A percentile compares a stretch with the other conserved stretches of the same genome.
These are phyloP conservation scores for Cubamyces sp. DNA, from an alignment of 768 basidiomycete species.

Conservation along the genomic window DNA sequence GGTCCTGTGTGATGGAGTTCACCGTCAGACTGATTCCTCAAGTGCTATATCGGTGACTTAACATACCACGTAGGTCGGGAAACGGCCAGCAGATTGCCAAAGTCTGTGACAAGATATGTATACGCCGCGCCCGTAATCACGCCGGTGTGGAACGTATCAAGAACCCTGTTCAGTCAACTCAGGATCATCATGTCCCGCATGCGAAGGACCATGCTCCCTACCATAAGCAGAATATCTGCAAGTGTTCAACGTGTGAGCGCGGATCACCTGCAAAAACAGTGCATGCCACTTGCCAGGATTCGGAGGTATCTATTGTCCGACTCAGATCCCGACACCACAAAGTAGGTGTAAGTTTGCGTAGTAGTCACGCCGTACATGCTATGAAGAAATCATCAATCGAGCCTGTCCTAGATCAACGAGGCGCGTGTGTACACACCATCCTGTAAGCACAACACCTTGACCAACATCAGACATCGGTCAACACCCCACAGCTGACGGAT, in stretches of 20 bases:
- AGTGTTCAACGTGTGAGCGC: not conserved
- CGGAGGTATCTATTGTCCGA: not conserved
- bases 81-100: not conserved
- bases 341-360: conserved; percentile 8
- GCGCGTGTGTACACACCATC: not conserved
- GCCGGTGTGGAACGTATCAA: not conserved
- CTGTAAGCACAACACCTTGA: not conserved
- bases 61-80: not conserved
- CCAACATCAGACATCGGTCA: not conserved
- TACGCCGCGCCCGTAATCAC: not conserved
- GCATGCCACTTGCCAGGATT: not conserved
- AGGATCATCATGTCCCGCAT: no score
- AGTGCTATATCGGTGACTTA: not conserved
- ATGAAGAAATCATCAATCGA: not conserved
- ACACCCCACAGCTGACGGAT: not conserved
- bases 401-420: no score
- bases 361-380: conserved; percentile 9
- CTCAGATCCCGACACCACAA: not conserved
- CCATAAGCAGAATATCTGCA: conserved; percentile 3
- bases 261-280: not conserved
- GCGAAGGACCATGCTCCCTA: not conserved
- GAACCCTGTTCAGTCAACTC: not conserved
- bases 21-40: not conserved
- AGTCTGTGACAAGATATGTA: not conserved
- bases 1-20: not conserved